Percentiles rank a stretch among this genome's conserved stretches.
Conservation (phyloP, 495 filamentous ascomycete species). For the Entonaema liquescens region DNA sequence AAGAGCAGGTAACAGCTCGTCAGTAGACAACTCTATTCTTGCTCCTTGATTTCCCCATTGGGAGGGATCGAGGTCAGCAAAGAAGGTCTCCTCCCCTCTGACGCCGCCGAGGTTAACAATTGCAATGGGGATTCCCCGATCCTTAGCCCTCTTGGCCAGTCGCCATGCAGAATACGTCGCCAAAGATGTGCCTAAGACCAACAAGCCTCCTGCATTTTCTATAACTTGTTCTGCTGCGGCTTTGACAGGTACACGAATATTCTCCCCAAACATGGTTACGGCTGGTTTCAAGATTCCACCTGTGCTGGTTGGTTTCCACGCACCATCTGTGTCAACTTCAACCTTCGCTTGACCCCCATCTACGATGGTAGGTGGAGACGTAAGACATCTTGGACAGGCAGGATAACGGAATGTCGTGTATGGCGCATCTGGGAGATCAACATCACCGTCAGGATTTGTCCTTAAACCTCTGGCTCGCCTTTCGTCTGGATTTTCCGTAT, state of each 20-base stretch:
- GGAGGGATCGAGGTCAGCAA: conserved; percentile 57
- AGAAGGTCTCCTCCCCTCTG: conserved; percentile 77
- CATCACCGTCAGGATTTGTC: conserved; percentile 93
- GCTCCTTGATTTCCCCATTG: conserved; percentile 60
- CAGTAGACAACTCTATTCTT: conserved; percentile 63
- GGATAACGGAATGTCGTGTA: conserved; percentile 94
- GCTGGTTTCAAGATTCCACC: conserved; percentile 89
- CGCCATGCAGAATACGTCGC: conserved; percentile 97
- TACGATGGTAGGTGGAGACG: conserved; percentile 65
- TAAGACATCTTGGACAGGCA: conserved; percentile 82
- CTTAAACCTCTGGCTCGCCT: conserved; percentile 73
- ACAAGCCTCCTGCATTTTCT: conserved; percentile 73
- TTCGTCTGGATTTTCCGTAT: conserved; percentile 78
- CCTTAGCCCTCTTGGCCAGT: conserved; percentile 81
- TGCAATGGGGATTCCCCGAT: conserved; percentile 83
- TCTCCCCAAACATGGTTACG: conserved; percentile 96
- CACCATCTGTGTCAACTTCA: conserved; percentile 81
- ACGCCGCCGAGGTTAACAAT: conserved; percentile 86
- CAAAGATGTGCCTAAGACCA: conserved; percentile 87
- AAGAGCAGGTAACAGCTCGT: conserved; percentile 62
- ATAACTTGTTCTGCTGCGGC: conserved; percentile 79
- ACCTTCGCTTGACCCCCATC: conserved; percentile 68
- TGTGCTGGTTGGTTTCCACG: conserved; percentile 72
- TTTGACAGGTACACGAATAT: conserved; percentile 73
- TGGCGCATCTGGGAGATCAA: conserved; percentile 86